Conservation (phyloP, 805 yeast species). For the Lipomyces yamanashiensis region DNA sequence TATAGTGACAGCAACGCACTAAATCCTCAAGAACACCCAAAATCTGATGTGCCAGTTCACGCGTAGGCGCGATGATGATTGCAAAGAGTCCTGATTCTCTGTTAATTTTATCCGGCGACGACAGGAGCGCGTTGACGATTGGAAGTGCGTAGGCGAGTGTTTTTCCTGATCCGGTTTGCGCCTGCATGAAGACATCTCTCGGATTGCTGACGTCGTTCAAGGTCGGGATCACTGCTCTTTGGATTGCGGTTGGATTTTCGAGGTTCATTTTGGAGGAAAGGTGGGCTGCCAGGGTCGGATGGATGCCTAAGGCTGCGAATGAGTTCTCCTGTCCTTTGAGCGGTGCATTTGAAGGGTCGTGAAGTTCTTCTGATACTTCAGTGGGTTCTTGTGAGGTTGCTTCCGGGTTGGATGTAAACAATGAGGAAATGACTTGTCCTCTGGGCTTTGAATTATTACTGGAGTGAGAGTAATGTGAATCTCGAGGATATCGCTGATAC, state of each 20-base stretch:
- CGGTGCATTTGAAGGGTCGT: constrained; percentile 85
- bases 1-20: constrained; percentile 71
- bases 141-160: constrained; percentile 89
- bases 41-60: constrained; percentile 92
- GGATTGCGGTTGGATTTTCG: constrained; percentile 78
- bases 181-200: constrained; percentile 83
- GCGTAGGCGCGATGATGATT: constrained; percentile 85
- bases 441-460: not conserved
- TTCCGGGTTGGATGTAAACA: constrained; percentile 72
- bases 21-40: constrained; percentile 77
- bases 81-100: constrained; percentile 88
- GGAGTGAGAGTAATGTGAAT: not conserved
- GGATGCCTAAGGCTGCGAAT: constrained; percentile 73
- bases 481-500: not conserved
- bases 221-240: constrained; percentile 75
- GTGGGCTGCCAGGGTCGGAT: constrained; percentile 57
- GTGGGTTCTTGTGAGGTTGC: constrained; percentile 41
- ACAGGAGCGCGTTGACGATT: constrained; percentile 71
- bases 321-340: constrained; percentile 63
- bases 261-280: constrained; percentile 58
- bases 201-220: constrained; percentile 47
- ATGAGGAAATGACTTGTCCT: constrained; percentile 62
- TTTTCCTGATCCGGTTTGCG: constrained; percentile 99
- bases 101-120: constrained; percentile 50
- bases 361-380: constrained; percentile 15